Conservation (phyloP, 768 basidiomycete genomes). For the Rhodotorula babjevae region DNA sequence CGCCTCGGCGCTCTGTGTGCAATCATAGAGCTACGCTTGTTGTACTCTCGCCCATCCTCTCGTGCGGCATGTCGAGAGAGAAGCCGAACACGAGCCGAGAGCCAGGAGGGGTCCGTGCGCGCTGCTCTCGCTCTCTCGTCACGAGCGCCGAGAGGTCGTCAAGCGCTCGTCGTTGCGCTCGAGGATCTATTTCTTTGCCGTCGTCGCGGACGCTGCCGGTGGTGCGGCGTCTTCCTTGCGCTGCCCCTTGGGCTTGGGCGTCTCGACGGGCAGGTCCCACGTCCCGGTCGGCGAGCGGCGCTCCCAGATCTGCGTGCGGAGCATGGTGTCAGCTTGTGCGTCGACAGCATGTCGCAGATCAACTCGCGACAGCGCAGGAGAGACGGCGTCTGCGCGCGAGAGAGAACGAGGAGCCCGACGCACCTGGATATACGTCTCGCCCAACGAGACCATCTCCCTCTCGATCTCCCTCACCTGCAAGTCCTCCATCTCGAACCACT, state of each 20-base stretch:
- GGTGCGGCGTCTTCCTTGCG: neutral
- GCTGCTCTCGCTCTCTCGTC: too few species aligned
- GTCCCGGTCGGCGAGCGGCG: slow-evolving; percentile 16
- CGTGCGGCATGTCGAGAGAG: too few species aligned
- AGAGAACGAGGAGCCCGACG: slow-evolving; percentile 2
- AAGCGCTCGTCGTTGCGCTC: too few species aligned
- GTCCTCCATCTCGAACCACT: slow-evolving; percentile 96
- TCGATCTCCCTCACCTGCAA: slow-evolving; percentile 92
- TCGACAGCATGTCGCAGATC: too few species aligned
- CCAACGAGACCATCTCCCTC: slow-evolving; percentile 95
- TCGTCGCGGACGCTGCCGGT: too few species aligned
- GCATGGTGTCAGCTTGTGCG: neutral
- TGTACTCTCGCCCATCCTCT: neutral
- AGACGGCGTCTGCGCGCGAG: neutral
- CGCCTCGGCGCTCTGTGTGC: too few species aligned
- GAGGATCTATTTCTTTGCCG: neutral
- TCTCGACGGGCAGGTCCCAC: slow-evolving; percentile 9
- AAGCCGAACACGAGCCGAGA: too few species aligned
- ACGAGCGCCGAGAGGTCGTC: too few species aligned
- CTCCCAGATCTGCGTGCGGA: slow-evolving; percentile 30
- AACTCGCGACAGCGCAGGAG: neutral
- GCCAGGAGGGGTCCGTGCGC: too few species aligned
- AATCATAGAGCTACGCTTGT: neutral
- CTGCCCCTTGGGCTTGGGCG: slow-evolving; percentile 6
- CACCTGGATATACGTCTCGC: slow-evolving; percentile 94